Evolutionary conservation across 2,329 filamentous ascomycete species (phyloP), one percentile per base, ranked within the genome.

Genomic region (Aspergillus puulaauensis): DNA sequence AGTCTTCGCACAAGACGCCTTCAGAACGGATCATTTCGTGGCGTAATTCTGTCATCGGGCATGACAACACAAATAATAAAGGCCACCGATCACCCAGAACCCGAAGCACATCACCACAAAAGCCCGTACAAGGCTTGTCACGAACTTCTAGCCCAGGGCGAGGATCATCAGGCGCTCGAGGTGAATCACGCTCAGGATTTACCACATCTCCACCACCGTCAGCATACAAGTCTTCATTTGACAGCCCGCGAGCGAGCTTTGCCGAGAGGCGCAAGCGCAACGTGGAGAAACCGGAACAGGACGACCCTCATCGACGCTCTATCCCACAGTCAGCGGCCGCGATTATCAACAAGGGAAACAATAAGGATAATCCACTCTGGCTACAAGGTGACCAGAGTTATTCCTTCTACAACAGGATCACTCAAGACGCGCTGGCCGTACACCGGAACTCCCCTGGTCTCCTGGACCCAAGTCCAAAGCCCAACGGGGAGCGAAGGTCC

Each of bases 11-110:
- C 59, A 78, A 73, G 62, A 83, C 83, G 3, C 78, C 81, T 0
- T 81, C 88, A 1, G 93, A 98, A 62, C 85, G 90, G 15, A 97
- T 97, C 63, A 82, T 96, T 63, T 90, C 86, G 50, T 99, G 93
- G 93, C 86, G 93, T 3, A 91, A 96, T 64, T 83, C 83, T 12
- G 82, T 90, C 56, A 77, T 79, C 15, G 80, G 81, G 55, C 80
- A 80, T 5, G 81, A 80, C 59, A 80, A 17, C 14, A 31, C 17
- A 37, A 54, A 37, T n/a, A 57, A 49, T 35, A 53, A 54, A 5
- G 45, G 54, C 6, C 57, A 54, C 9, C 77, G 45, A 66, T 76
- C 35, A 3, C 67, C 68, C 46, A 68, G 67, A 53, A 74, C 71
- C 53, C 70, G 82, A 60, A 82, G 78, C 64, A 72, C 75, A 46